These are phyloP conservation scores for Phtheirospermum japonicum DNA, from an alignment of 257 asterid genomes.

Conservation along the genomic window DNA sequence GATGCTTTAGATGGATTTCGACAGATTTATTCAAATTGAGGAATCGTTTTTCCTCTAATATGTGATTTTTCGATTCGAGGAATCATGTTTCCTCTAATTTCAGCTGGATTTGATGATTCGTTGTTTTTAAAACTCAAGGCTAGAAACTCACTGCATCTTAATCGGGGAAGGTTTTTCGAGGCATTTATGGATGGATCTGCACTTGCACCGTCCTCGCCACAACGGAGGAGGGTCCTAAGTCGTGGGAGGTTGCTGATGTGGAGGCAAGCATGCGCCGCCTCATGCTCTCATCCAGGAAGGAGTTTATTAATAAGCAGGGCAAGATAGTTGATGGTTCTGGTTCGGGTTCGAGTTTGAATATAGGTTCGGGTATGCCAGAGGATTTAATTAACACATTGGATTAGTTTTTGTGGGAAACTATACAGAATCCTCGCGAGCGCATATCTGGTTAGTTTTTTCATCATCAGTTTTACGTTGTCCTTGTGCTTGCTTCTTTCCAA, in stretches of 20 bases:
- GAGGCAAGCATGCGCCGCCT: slow-evolving; percentile 83
- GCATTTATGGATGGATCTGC: slow-evolving; percentile 68
- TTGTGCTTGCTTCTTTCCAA: background rate
- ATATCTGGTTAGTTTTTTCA: slow-evolving; percentile 64
- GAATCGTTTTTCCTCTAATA: too few species aligned
- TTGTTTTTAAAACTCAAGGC: slow-evolving; percentile 27
- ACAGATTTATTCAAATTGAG: too few species aligned
- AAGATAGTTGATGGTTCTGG: slow-evolving; percentile 43
- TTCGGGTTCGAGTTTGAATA: slow-evolving; percentile 18
- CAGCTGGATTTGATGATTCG: slow-evolving; percentile 54
- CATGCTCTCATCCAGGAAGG: slow-evolving; percentile 63
- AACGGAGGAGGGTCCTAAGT: slow-evolving; percentile 81
- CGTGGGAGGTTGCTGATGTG: slow-evolving; percentile 98
- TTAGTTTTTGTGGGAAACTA: slow-evolving; percentile 90
- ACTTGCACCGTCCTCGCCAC: slow-evolving; percentile 44
- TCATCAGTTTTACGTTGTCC: background rate
- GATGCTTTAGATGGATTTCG: slow-evolving; percentile 40
- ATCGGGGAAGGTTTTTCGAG: slow-evolving; percentile 29
- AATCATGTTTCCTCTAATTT: slow-evolving; percentile 24
- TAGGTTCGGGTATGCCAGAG: slow-evolving; percentile 37
- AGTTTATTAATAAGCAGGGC: slow-evolving; percentile 34
- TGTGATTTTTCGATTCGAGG: slow-evolving; percentile 18
- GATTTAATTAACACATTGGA: slow-evolving; percentile 77
- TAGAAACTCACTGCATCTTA: slow-evolving; percentile 27
- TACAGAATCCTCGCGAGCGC: slow-evolving; percentile 98